Evolutionary conservation across 495 filamentous ascomycete species (phyloP), one percentile per base, ranked within the genome.

Genomic region (Neurospora intermedia): DNA sequence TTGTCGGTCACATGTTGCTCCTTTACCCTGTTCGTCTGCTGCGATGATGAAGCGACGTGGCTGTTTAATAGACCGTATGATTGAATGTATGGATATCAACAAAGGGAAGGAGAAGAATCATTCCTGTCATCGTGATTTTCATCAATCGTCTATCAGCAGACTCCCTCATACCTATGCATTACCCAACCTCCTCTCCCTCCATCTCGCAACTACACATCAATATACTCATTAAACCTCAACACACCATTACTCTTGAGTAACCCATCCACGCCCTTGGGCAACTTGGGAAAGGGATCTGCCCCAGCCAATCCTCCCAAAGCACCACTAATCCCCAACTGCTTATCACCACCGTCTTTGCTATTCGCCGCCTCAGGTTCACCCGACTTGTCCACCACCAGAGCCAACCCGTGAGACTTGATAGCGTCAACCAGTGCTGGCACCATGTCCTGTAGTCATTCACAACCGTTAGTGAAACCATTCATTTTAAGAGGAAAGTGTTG

Each of bases 341-440:
- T 73, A 20, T 75, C 73, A 45, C 8, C 18, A 45, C 42, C 15
- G 42, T 46, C 43, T 46, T 46, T n/a, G 76, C 74, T 31, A 78
- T 54, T 23, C 16, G 43, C 23, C 73, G 69, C 71, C 54, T 69
- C 73, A 10, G 77, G 73, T 54, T 87, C 83, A 43, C 82, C 81
- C 23, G 93, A 94, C 43, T 91, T 92, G 78, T 98, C 94, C n/a
- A 92, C 89, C 43, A 99, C 93, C 46, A 99, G 86, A 7, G 97
- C 96, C 62, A 99, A 86, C 48, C 96, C 96, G 38, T 96, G 92
- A 39, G 91, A 92, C 81, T 98, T 98, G 82, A 99, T 94, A 48
- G 94, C 93, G 75, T 94, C 91, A 69, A 97, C 89, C 45, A 99
- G 87, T 5, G 94, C 92, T 0, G 96, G 96, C 27, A 97, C 94